Evolutionary conservation across 2,329 filamentous ascomycete genomes (phyloP), one percentile per base, ranked within the genome.

Genomic region (Cercospora sesami): DNA sequence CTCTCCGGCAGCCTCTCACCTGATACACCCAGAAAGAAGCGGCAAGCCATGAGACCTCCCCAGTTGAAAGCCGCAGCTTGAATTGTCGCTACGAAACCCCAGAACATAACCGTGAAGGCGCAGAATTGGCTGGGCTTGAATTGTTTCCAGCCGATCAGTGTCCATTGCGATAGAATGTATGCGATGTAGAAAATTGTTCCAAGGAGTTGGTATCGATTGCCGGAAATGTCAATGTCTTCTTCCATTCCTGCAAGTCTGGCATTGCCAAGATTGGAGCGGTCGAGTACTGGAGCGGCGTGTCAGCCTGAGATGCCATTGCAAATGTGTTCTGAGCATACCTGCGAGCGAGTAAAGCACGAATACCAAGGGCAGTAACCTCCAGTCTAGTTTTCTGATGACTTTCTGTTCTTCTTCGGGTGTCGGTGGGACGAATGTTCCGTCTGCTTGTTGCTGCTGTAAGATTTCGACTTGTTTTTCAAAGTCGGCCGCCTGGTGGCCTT

Each of bases 121-220:
- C 80, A 81, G 80, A 79, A 85, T 18, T 66, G 69, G 64, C 76
- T 73, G 2, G 77, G 75, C 30, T 72, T 72, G 72, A 78, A 78
- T 21, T 76, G 74, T 58, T 78, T 78, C 76, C 76, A 78, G 26
- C 76, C 76, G 62, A 89, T 83, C 18, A 88, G 77, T 1, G 85
- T 86, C 71, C 69, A 73, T 57, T 73, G 71, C 36, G 45, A 67
- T 7, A 71, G 42, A 21, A 82, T 80, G 71, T 84, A 85, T 1
- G 81, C 78, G 48, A 85, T 84, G 72, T 85, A 85, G 74, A 86
- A 86, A 39, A 86, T 82, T 0, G 83, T 86, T 36, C 85, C 75
- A 7, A 86, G 80, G 80, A 83, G 84, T 10, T 82, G 75, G 71
- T 86, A 86, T 28, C 78, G 75, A n/a, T 80, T 77, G 12, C 81